phyloP scores from a whole-genome alignment of 129 eudicot genomes.

The Artemisia tridentata region DNA sequence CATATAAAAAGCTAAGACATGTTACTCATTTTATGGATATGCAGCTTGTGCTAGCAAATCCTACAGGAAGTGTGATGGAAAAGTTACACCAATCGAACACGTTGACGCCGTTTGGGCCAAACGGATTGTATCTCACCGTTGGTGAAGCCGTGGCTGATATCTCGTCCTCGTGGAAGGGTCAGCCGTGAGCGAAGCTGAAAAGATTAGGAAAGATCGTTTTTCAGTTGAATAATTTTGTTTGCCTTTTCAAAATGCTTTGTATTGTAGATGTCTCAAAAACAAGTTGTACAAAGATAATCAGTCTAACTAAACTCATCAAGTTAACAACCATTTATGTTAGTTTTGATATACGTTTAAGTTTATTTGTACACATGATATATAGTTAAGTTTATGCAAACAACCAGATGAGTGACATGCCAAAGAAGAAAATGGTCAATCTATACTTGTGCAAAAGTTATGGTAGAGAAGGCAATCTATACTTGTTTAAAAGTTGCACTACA shows the following conservation, averaged over 20 bases:
- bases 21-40: not conserved
- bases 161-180: conserved; percentile 26
- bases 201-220: not conserved
- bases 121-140: conserved; percentile 31
- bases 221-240: not conserved
- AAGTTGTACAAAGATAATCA: not conserved
- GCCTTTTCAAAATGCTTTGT: not conserved
- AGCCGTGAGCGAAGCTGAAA: not conserved
- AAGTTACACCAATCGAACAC: conserved; percentile 40
- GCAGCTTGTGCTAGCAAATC: conserved; percentile 47
- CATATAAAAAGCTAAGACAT: not conserved
- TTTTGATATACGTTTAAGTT: not conserved
- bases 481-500: too few species aligned
- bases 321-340: not conserved
- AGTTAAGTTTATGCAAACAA: too few species aligned
- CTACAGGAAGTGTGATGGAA: conserved; percentile 40
- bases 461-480: too few species aligned
- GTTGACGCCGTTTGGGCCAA: conserved; percentile 21
- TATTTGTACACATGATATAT: too few species aligned
- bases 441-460: too few species aligned
- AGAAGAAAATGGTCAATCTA: too few species aligned
- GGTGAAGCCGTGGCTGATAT: conserved; percentile 44
- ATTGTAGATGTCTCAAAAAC: not conserved
- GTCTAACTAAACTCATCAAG: not conserved
- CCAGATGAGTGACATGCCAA: too few species aligned